These are phyloP conservation scores for Colletotrichum salicis DNA, from an alignment of 2,329 filamentous ascomycete species.

Conservation along the genomic window DNA sequence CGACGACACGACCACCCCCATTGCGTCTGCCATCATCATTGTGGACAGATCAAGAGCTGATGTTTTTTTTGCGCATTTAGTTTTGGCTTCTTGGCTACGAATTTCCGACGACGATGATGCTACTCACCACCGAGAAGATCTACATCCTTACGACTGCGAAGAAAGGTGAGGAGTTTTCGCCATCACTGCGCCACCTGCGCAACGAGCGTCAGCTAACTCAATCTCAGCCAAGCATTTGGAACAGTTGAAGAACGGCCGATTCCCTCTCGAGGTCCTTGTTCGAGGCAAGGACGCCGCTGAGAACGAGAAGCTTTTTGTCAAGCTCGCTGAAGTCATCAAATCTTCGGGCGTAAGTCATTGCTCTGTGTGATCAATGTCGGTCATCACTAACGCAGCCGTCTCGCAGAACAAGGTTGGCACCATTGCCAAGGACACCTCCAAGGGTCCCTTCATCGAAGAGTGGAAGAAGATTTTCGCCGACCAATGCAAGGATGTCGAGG, in stretches of 20 bases:
- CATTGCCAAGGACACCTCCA: conserved; percentile 83
- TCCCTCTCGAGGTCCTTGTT: conserved; percentile 90
- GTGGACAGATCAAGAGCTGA: conserved; percentile 9
- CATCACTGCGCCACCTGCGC: neutral
- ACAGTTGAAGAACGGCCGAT: conserved; percentile 89
- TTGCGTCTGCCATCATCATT: neutral
- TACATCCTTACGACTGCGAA: conserved; percentile 97
- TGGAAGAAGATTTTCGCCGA: conserved; percentile 88
- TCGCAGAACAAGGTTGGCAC: conserved; percentile 87
- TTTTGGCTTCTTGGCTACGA: conserved; percentile 99
- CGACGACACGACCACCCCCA: conserved; percentile 8
- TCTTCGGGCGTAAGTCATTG: conserved; percentile 76
- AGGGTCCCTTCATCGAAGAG: conserved; percentile 92
- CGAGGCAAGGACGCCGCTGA: conserved; percentile 90
- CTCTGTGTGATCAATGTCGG: neutral
- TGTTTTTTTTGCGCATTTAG: conserved; percentile 55
- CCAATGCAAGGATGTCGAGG: conserved; percentile 85
- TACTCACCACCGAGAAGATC: conserved; percentile 87
- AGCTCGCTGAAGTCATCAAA: conserved; percentile 88
- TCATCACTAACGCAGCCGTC: conserved; percentile 10
- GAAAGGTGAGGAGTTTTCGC: conserved; percentile 73
- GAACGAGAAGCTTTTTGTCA: conserved; percentile 90
- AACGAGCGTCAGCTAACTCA: neutral
- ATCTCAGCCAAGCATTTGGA: conserved; percentile 91
- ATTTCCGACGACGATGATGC: conserved; percentile 94